Conservation (phyloP, 192 early-diverging fungal species). For the Glomus cerebriforme region DNA sequence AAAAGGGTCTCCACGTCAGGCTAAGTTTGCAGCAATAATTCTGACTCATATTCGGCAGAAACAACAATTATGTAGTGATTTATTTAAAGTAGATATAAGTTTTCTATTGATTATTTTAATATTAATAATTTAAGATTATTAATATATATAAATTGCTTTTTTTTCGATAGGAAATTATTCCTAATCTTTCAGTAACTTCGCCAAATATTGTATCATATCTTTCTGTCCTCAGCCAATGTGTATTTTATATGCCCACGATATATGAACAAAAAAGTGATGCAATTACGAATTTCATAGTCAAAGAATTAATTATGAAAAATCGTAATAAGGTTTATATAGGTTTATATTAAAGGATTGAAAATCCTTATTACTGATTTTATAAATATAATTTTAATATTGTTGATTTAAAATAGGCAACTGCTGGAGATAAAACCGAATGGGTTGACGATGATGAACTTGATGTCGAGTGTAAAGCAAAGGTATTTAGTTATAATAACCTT, state of each 20-base stretch:
- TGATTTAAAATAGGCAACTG: not conserved
- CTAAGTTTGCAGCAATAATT: conserved; percentile 71
- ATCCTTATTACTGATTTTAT: too few relatives aligned
- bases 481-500: conserved; percentile 25
- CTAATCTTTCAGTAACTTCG: conserved; percentile 36
- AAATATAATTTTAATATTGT: not conserved
- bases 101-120: not conserved
- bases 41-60: conserved; percentile 61
- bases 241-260: conserved; percentile 51
- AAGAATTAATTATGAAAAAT: conserved; percentile 54
- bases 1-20: conserved; percentile 62
- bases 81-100: conserved; percentile 49
- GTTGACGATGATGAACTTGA: conserved; percentile 60
- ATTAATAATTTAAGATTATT: too few relatives aligned
- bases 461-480: conserved; percentile 59
- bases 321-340: conserved; percentile 34
- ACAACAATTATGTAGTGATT: conserved; percentile 45
- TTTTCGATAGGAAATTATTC: conserved; percentile 26
- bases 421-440: conserved; percentile 61
- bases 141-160: too few relatives aligned
- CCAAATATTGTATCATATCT: conserved; percentile 48
- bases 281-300: conserved; percentile 62
- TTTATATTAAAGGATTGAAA: not conserved
- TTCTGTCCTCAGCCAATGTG: conserved; percentile 64
- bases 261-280: conserved; percentile 56